phyloP scores from a whole-genome alignment of 23 red algal species.

The Gracilariopsis chorda region DNA sequence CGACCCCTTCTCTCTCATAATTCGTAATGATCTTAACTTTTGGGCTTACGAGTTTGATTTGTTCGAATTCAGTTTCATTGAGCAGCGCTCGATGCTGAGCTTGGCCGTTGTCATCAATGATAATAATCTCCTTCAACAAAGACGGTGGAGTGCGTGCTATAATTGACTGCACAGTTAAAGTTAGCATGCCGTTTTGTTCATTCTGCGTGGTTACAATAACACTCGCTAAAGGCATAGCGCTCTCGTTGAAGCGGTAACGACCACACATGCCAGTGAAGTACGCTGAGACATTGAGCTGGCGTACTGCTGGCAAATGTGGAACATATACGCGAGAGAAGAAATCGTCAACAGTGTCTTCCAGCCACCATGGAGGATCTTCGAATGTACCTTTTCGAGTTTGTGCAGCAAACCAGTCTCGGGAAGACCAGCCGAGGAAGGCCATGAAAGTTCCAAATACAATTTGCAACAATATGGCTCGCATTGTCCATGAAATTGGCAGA shows the following conservation, averaged over 20 bases:
- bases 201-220: constrained; percentile 68
- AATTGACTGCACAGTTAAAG: constrained; percentile 43
- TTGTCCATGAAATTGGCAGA: too few species aligned
- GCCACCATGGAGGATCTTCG: constrained; percentile 57
- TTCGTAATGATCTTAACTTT: constrained; percentile 47
- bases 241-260: constrained; percentile 56
- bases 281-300: constrained; percentile 31
- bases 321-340: constrained; percentile 41
- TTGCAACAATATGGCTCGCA: background rate
- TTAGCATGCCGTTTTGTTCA: constrained; percentile 51
- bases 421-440: constrained; percentile 25
- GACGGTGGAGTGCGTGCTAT: constrained; percentile 42
- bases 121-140: constrained; percentile 56
- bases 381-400: background rate
- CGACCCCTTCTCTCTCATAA: constrained; percentile 25
- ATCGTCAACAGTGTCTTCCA: constrained; percentile 42
- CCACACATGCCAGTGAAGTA: constrained; percentile 75
- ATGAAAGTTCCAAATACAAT: background rate
- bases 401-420: background rate
- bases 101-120: constrained; percentile 60
- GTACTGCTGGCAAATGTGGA: background rate
- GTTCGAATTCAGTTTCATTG: constrained; percentile 58
- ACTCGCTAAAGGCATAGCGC: constrained; percentile 22
- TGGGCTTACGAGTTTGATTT: background rate
- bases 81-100: background rate